phyloP scores from a whole-genome alignment of 805 yeast genomes.

The Nakazawaea ambrosiae region DNA sequence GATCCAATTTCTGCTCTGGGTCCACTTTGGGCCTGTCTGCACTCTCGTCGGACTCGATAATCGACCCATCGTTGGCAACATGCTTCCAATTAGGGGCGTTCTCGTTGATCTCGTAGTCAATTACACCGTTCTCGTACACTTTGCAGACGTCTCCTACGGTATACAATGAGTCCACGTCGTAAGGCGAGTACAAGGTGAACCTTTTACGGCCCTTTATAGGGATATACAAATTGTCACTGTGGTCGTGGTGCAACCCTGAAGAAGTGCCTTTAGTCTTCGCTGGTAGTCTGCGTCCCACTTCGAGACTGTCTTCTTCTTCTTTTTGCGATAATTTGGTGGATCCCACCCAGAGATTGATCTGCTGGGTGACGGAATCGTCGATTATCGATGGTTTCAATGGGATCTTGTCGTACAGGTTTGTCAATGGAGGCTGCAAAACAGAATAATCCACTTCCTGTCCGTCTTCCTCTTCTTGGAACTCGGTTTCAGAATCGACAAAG shows the following conservation, averaged over 20 bases:
- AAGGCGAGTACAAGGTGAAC: slow-evolving; percentile 62
- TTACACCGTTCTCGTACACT: slow-evolving; percentile 55
- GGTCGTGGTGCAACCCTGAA: slow-evolving; percentile 76
- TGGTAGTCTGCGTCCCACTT: slow-evolving; percentile 50
- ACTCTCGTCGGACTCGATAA: slow-evolving; percentile 25
- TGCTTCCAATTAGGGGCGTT: slow-evolving; percentile 59
- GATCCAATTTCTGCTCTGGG: slow-evolving; percentile 32
- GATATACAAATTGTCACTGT: slow-evolving; percentile 68
- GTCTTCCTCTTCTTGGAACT: slow-evolving; percentile 20
- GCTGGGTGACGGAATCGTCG: slow-evolving; percentile 49
- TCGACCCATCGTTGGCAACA: slow-evolving; percentile 56
- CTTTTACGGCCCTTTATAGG: slow-evolving; percentile 55
- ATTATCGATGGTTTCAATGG: slow-evolving; percentile 39
- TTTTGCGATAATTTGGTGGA: not conserved
- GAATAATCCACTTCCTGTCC: slow-evolving; percentile 15
- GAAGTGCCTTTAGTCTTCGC: slow-evolving; percentile 43
- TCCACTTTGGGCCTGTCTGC: slow-evolving; percentile 10
- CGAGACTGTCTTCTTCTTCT: slow-evolving; percentile 7
- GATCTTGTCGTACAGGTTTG: slow-evolving; percentile 17
- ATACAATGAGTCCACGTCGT: slow-evolving; percentile 48
- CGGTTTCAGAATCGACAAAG: slow-evolving; percentile 30
- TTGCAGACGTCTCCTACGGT: slow-evolving; percentile 57
- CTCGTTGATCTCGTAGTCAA: slow-evolving; percentile 50
- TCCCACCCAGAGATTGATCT: slow-evolving; percentile 73
- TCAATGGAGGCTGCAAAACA: slow-evolving; percentile 49